phyloP scores from a whole-genome alignment of 257 asterid genomes.

The Salvia hispanica region DNA sequence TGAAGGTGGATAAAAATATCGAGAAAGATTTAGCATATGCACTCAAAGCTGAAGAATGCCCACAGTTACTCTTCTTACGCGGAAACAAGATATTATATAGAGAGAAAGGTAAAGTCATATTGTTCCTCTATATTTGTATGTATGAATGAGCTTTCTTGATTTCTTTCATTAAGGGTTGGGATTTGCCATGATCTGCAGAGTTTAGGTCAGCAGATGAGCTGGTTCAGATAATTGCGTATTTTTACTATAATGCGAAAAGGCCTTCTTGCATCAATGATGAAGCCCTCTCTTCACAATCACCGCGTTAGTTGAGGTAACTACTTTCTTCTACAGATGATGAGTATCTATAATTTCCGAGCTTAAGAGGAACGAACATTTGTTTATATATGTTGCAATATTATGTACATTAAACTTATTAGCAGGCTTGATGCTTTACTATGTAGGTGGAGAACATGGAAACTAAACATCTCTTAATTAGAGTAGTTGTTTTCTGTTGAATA shows the following conservation, averaged over 20 bases:
- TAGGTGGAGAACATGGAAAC: background rate
- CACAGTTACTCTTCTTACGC: conserved; percentile 77
- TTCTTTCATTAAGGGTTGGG: conserved; percentile 5
- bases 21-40: conserved; percentile 95
- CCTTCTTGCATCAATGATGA: conserved; percentile 62
- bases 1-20: conserved; percentile 84
- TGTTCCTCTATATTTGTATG: conserved; percentile 1
- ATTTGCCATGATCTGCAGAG: conserved; percentile 49
- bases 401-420: background rate
- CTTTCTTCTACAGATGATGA: background rate
- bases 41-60: conserved; percentile 86
- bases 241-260: conserved; percentile 77
- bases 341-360: background rate
- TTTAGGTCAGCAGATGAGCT: conserved; percentile 68
- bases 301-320: conserved; percentile 34
- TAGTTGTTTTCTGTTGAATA: no score
- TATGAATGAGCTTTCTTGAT: background rate
- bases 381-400: background rate
- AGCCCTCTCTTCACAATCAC: conserved; percentile 39
- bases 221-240: conserved; percentile 90
- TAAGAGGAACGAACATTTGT: background rate
- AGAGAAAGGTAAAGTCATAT: conserved; percentile 61
- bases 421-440: background rate
- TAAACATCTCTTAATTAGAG: no score
- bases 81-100: conserved; percentile 78